These are phyloP conservation scores for Sedum album DNA, from an alignment of 164 flowering plant species.

Conservation along the genomic window DNA sequence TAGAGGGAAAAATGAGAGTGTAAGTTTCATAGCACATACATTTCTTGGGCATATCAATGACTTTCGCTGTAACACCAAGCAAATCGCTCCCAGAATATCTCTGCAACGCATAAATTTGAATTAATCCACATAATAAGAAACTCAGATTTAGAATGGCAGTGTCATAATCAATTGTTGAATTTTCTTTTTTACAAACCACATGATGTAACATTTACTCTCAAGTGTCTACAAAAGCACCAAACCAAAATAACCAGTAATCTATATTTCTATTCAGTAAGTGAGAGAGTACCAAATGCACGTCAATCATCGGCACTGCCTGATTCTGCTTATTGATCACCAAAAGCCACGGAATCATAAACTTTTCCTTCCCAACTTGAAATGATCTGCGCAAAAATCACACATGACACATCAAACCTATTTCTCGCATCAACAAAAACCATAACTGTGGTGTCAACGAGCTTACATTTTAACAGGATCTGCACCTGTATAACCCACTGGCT, in stretches of 20 bases:
- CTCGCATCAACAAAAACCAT: not conserved
- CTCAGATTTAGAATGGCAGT: not conserved
- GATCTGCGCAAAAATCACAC: constrained; percentile 44
- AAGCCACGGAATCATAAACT: constrained; percentile 86
- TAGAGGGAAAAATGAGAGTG: not conserved
- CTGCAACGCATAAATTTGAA: constrained; percentile 30
- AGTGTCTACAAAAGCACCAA: constrained; percentile 8
- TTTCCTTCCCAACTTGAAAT: constrained; percentile 94
- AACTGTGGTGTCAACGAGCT: constrained; percentile 13
- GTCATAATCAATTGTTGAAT: not conserved
- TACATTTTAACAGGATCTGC: constrained; percentile 93
- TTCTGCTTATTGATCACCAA: constrained; percentile 75
- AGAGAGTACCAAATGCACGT: constrained; percentile 60
- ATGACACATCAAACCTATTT: not conserved
- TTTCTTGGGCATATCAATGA: constrained; percentile 88
- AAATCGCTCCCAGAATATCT: constrained; percentile 87
- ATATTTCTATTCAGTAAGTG: not conserved
- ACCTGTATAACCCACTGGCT: constrained; percentile 85
- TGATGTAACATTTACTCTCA: too few species aligned
- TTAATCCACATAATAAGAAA: constrained; percentile 11
- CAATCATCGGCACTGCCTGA: constrained; percentile 88
- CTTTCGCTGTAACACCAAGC: constrained; percentile 86
- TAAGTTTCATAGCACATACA: constrained; percentile 42
- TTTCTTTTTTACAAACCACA: too few species aligned
- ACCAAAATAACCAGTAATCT: not conserved